A percentile compares a stretch with the other conserved stretches of the same genome.
These are phyloP conservation scores for Calonectria naviculata DNA, from an alignment of 2,329 filamentous ascomycete species.

Conservation along the genomic window DNA sequence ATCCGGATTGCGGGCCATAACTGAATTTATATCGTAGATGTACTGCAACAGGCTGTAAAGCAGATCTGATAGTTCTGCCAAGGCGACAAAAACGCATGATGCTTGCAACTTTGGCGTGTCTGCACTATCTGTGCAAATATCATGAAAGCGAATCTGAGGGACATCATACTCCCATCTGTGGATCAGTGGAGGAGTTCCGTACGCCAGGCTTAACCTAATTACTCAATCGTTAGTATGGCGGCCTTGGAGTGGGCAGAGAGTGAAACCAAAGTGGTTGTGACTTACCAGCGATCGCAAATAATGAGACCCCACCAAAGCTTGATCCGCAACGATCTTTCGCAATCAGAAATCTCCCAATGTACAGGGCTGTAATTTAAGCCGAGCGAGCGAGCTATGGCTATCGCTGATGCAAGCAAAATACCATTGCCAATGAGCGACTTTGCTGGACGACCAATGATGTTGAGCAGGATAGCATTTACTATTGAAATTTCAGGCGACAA, in stretches of 20 bases:
- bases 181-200: not conserved
- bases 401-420: not conserved
- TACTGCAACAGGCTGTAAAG: not conserved
- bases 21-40: not conserved
- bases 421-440: not conserved
- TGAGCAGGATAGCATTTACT: not conserved
- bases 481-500: not conserved
- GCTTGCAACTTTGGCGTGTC: not conserved
- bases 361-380: not conserved
- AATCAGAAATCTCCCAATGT: not conserved
- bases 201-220: not conserved
- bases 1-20: not conserved
- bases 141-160: not conserved
- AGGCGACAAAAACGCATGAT: not conserved
- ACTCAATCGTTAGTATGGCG: not conserved
- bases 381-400: not conserved
- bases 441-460: not conserved
- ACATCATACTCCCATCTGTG: not conserved
- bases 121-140: not conserved
- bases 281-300: not conserved
- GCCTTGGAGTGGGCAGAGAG: not conserved
- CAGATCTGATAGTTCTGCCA: not conserved
- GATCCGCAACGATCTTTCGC: not conserved
- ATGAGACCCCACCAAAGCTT: not conserved
- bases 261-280: not conserved